These are phyloP conservation scores for Fusarium pseudograminearum DNA, from an alignment of 2,329 filamentous ascomycete genomes.

Conservation along the genomic window DNA sequence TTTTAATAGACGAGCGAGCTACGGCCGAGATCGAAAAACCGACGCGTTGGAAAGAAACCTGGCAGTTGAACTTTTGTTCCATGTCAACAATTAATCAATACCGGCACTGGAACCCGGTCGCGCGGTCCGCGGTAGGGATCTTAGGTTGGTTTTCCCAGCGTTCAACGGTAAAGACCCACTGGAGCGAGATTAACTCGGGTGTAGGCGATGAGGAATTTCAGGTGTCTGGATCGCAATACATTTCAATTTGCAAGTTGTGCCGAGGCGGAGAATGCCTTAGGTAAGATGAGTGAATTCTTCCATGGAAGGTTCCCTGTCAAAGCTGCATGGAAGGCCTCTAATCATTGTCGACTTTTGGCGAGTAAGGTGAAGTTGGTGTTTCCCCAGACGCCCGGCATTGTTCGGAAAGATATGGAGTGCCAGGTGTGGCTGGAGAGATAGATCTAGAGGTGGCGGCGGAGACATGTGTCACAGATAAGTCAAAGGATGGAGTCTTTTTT, in stretches of 20 bases:
- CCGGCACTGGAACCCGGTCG: constrained; percentile 17
- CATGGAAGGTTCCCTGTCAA: constrained; percentile 38
- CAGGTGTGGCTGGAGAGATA: constrained; percentile 23
- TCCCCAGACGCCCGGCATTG: constrained; percentile 37
- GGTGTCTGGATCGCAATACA: constrained; percentile 9
- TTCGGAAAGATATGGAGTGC: constrained; percentile 26
- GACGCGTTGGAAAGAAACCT: constrained; percentile 26
- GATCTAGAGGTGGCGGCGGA: not conserved
- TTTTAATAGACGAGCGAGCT: constrained; percentile 4
- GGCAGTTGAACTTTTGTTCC: constrained; percentile 4
- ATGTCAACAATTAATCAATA: constrained; percentile 16
- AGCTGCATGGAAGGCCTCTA: constrained; percentile 11
- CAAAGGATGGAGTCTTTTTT: constrained; percentile 1
- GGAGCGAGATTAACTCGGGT: constrained; percentile 36
- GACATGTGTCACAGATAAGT: constrained; percentile 1
- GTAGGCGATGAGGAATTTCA: constrained; percentile 9
- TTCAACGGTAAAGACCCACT: constrained; percentile 14
- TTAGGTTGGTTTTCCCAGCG: not conserved
- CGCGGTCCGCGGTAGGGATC: constrained; percentile 24
- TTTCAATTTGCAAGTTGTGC: constrained; percentile 7
- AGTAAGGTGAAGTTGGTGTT: constrained; percentile 24
- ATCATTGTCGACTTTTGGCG: constrained; percentile 17
- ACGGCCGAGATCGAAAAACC: constrained; percentile 16
- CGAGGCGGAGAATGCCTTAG: constrained; percentile 17
- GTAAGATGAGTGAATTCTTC: constrained; percentile 19